Evolutionary conservation across 371 early-diverging fungal species (phyloP).

Genomic region (Mucor saturninus): DNA sequence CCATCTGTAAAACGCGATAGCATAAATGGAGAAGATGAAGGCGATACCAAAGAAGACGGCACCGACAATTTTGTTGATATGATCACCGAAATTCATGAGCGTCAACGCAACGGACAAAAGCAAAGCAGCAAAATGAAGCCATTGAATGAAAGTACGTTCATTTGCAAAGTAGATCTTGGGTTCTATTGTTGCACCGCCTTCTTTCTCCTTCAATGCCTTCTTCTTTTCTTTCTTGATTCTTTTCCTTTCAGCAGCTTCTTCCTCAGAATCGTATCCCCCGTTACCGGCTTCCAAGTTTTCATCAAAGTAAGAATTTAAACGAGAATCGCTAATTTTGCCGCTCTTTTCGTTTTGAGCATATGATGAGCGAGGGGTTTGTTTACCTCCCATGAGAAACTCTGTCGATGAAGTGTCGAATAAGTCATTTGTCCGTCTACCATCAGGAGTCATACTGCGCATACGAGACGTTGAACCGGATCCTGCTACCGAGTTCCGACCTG

Average conservation of each 20-base stretch:
- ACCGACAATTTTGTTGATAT: slow-evolving; percentile 62
- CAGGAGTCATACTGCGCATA: slow-evolving; percentile 1
- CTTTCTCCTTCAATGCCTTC: slow-evolving; percentile 18
- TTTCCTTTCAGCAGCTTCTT: slow-evolving; percentile 12
- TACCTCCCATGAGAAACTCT: slow-evolving; percentile 29
- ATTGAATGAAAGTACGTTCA: slow-evolving; percentile 94
- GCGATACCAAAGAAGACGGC: slow-evolving; percentile 76
- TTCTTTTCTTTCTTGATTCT: slow-evolving; percentile 30
- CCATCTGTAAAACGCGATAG: slow-evolving; percentile 87
- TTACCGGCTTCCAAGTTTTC: slow-evolving; percentile 13
- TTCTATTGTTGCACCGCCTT: slow-evolving; percentile 51
- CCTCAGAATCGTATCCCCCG: slow-evolving; percentile 13
- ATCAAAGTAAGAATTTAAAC: slow-evolving; percentile 11
- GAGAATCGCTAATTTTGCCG: slow-evolving; percentile 1
- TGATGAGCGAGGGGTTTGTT: slow-evolving; percentile 31
- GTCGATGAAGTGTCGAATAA: slow-evolving; percentile 32
- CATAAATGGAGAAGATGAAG: slow-evolving; percentile 76
- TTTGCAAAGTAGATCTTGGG: slow-evolving; percentile 98
- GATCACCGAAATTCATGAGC: slow-evolving; percentile 78
- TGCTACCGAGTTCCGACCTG: background rate
- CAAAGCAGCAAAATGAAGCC: slow-evolving; percentile 71
- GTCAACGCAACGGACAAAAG: slow-evolving; percentile 69
- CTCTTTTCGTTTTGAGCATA: slow-evolving; percentile 16
- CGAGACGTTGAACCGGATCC: slow-evolving; percentile 11
- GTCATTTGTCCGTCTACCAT: slow-evolving; percentile 17